Percentiles rank a stretch among this genome's conserved stretches.
Evolutionary conservation across 129 eudicot genomes (phyloP).

Genomic region (Apium graveolens): DNA sequence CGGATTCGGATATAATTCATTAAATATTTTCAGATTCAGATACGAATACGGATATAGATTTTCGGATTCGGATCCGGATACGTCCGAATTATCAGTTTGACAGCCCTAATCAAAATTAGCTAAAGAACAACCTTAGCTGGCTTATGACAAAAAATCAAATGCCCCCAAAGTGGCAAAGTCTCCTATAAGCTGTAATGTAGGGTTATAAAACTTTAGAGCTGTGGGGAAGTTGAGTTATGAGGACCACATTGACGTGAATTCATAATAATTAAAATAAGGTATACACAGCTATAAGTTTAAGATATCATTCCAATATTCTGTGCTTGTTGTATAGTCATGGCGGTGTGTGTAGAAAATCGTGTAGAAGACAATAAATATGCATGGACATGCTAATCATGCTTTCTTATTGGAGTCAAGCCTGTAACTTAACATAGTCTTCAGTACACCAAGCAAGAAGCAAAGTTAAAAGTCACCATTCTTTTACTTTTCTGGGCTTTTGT

Average conservation of each 20-base stretch:
- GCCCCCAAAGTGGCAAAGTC: not conserved
- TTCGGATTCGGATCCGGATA: too few relatives aligned
- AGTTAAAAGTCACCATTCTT: not conserved
- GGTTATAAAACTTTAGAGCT: not conserved
- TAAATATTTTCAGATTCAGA: too few relatives aligned
- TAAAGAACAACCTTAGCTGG: too few relatives aligned
- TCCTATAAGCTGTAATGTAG: not conserved
- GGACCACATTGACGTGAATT: not conserved
- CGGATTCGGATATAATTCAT: too few relatives aligned
- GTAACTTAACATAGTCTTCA: not conserved
- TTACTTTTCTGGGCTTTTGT: not conserved
- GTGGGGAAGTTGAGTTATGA: not conserved
- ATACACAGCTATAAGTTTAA: not conserved
- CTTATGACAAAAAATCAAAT: not conserved
- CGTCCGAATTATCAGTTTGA: too few relatives aligned
- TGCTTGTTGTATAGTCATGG: not conserved
- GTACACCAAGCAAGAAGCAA: slow-evolving; percentile 9
- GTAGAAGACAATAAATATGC: slow-evolving; percentile 6
- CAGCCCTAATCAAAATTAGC: too few relatives aligned
- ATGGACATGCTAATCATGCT: not conserved
- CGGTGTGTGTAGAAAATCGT: not conserved
- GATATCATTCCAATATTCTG: not conserved
- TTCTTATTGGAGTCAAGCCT: not conserved
- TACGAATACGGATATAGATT: too few relatives aligned
- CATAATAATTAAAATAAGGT: not conserved